A percentile compares a stretch with the other conserved stretches of the same genome.
Evolutionary conservation across 257 asterid species (phyloP).

Genomic region (Solanum chilense): DNA sequence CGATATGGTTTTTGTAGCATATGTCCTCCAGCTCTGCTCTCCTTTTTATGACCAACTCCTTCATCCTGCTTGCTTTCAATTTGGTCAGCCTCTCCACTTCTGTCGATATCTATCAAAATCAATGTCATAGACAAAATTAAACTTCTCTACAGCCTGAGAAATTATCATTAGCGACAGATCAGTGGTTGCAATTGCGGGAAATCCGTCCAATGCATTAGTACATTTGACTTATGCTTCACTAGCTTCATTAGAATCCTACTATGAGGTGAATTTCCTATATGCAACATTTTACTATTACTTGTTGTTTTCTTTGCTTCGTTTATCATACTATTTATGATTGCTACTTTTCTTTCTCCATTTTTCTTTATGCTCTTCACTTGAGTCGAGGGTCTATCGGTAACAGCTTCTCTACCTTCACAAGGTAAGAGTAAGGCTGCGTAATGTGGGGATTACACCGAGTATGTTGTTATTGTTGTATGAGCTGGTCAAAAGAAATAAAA

Average conservation of each 20-base stretch:
- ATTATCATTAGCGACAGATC: background rate
- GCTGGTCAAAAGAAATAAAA: background rate
- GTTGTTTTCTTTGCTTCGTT: background rate
- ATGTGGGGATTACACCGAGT: background rate
- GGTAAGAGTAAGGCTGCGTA: background rate
- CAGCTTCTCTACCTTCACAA: background rate
- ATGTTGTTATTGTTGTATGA: background rate
- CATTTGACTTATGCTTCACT: background rate
- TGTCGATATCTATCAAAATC: background rate
- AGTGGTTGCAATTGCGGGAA: background rate
- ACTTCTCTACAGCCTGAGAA: background rate
- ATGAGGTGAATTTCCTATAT: background rate
- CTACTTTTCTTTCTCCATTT: background rate
- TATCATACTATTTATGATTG: background rate
- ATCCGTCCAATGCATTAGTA: background rate
- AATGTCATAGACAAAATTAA: background rate
- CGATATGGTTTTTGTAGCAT: slow-evolving; percentile 1
- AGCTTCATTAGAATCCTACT: background rate
- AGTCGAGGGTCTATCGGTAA: background rate
- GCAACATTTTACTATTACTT: background rate
- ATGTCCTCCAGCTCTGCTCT: slow-evolving; percentile 7
- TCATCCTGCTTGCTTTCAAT: slow-evolving; percentile 10
- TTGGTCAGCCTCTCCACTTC: slow-evolving; percentile 3
- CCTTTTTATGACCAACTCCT: slow-evolving; percentile 6
- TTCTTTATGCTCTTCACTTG: background rate